Conservation (phyloP, 371 early-diverging fungal genomes). For the Actinomortierella wolfii region DNA sequence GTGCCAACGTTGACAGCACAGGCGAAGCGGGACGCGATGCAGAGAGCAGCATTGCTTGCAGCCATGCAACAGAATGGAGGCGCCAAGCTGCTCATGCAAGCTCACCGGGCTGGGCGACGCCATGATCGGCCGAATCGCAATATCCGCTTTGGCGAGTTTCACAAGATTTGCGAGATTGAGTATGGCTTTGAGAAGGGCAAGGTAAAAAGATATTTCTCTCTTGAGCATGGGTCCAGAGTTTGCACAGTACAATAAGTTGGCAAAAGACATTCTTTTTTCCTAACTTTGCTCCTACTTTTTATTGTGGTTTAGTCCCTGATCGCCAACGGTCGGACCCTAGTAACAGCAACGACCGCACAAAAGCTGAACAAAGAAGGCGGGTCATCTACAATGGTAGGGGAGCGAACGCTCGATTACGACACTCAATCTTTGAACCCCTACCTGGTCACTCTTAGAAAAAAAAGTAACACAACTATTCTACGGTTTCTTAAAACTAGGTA, state of each 20-base stretch:
- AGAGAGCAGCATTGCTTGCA: conserved; percentile 42
- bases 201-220: no score
- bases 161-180: conserved; percentile 45
- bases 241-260: no score
- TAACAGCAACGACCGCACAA: conserved; percentile 17
- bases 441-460: not conserved
- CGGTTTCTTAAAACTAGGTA: conserved; percentile 1
- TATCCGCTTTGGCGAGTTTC: conserved; percentile 42
- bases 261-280: no score
- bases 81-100: conserved; percentile 27
- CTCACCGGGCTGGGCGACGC: conserved; percentile 28
- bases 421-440: not conserved
- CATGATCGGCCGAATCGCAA: conserved; percentile 35
- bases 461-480: no score
- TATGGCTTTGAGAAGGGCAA: conserved; percentile 38
- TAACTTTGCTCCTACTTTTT: no score
- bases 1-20: conserved; percentile 36
- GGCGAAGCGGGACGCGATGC: conserved; percentile 36
- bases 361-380: conserved; percentile 12
- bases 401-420: not conserved
- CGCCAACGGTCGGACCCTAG: conserved; percentile 31
- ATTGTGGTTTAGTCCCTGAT: conserved; percentile 30
- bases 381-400: conserved; percentile 29
- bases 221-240: no score
- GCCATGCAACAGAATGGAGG: conserved; percentile 43